Evolutionary conservation across 2,329 filamentous ascomycete species (phyloP).

Genomic region (Leptographium wingfieldii): DNA sequence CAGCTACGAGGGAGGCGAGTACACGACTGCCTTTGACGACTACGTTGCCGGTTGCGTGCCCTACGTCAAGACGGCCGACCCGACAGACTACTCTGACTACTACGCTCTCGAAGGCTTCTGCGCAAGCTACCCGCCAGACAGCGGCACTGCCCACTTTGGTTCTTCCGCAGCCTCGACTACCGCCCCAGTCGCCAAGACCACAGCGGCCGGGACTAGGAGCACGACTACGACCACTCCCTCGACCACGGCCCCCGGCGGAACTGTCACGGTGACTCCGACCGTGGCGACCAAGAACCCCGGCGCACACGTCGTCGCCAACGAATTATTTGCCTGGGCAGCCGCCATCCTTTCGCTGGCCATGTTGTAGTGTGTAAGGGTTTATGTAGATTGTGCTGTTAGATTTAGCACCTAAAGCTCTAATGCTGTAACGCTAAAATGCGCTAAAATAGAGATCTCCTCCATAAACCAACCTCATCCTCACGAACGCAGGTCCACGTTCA

Average conservation of each 20-base stretch:
- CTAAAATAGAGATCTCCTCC: not conserved
- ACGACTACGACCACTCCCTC: not conserved
- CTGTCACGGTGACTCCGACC: not conserved
- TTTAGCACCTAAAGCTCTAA: no score
- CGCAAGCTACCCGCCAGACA: conserved; percentile 1
- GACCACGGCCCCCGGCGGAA: not conserved
- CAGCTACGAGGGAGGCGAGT: conserved; percentile 11
- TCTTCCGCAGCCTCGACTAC: not conserved
- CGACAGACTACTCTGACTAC: conserved; percentile 10
- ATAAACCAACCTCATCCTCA: not conserved
- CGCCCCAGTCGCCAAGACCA: no score
- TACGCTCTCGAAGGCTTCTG: conserved; percentile 11
- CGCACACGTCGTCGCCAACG: not conserved
- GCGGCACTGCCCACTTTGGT: not conserved
- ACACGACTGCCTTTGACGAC: conserved; percentile 15
- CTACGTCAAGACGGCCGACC: conserved; percentile 11
- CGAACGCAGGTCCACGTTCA: conserved; percentile 58
- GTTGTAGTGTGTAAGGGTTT: not conserved
- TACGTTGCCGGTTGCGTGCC: conserved; percentile 13
- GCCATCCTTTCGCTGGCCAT: conserved; percentile 5
- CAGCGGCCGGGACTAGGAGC: not conserved
- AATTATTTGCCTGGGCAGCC: conserved; percentile 4
- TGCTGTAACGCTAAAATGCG: not conserved
- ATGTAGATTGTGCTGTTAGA: not conserved
- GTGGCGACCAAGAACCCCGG: not conserved